Evolutionary conservation across 2,329 filamentous ascomycete genomes (phyloP), one percentile per base, ranked within the genome.

Genomic region (Zarea fungicola): DNA sequence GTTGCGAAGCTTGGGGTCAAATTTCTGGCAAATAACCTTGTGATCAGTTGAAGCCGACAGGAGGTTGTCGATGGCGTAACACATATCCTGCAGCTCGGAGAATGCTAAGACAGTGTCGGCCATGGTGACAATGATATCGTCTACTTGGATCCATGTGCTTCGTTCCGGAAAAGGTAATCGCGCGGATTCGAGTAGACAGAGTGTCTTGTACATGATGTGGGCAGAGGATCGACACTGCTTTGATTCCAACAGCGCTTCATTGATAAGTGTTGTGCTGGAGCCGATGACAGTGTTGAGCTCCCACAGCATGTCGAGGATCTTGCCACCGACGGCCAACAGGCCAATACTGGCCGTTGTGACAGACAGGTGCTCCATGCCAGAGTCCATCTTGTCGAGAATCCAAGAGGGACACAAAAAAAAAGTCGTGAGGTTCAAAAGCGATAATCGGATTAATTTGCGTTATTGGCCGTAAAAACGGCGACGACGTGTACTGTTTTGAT

Each of bases 181-280:
- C 25, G 53, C 61, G 31, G 62, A 59, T 52, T 67, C 62, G 48
- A 67, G 56, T 18, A 65, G 58, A 19, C 50, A 56, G 37, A 68
- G 59, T 5, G 62, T 64, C 54, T 68, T 68, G 56, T 62, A 62
- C 31, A 68, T 57, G 32, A 66, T 58, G 54, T 66, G 62, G 16
- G 67, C 57, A 1, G 66, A 66, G 10, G 66, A 68, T 28, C 66
- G 64, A 31, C 64, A 66, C 52, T 68, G 65, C 42, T 67, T 66
- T 31, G 66, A 53, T 51, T 67, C 64, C 39, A 64, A 63, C 6
- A 67, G 57, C 11, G 64, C 62, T 39, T 60, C 55, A 54, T 60
- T 61, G 50, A 66, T 53, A 23, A 60, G 37, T 6, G 56, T 52
- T 16, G 62, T 63, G 48, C 54, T 54, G 50, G 55, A 48, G 49